A percentile compares a stretch with the other conserved stretches of the same genome.
Evolutionary conservation across 2,329 filamentous ascomycete genomes (phyloP).

Genomic region (Monilinia fructicola): DNA sequence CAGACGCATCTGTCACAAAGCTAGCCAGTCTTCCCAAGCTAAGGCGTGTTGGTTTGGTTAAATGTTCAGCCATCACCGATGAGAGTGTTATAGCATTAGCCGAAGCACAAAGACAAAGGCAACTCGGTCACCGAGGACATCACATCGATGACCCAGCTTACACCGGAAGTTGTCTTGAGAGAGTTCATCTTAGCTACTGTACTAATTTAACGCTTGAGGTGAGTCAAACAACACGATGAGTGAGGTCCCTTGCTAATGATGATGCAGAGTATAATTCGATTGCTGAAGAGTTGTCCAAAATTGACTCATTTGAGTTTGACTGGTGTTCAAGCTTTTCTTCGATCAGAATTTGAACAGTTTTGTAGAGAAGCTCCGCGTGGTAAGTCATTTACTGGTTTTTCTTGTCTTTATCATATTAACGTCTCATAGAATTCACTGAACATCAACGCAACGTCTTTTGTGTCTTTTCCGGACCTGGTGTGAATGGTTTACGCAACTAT

Average conservation of each 20-base stretch:
- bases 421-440: conserved; percentile 77
- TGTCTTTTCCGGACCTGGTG: conserved; percentile 89
- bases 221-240: conserved; percentile 41
- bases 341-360: conserved; percentile 78
- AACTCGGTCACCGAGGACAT: conserved; percentile 4
- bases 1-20: conserved; percentile 80
- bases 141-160: conserved; percentile 12
- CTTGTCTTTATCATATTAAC: conserved; percentile 20
- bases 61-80: conserved; percentile 88
- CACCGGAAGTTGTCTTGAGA: conserved; percentile 60
- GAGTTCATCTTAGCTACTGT: conserved; percentile 96
- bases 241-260: conserved; percentile 37
- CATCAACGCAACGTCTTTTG: conserved; percentile 96
- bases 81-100: conserved; percentile 83
- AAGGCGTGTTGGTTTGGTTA: conserved; percentile 91
- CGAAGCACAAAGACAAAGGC: conserved; percentile 41
- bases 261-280: conserved; percentile 76
- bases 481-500: conserved; percentile 72
- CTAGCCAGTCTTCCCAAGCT: conserved; percentile 87
- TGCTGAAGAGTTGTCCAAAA: conserved; percentile 88
- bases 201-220: conserved; percentile 79
- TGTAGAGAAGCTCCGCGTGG: conserved; percentile 81
- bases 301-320: conserved; percentile 94
- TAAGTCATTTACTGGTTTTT: conserved; percentile 42
- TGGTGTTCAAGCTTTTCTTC: conserved; percentile 85